Percentiles rank a stretch among this genome's conserved stretches.
These are phyloP conservation scores for Neurospora pannonica DNA, from an alignment of 495 filamentous ascomycete genomes.

Conservation along the genomic window DNA sequence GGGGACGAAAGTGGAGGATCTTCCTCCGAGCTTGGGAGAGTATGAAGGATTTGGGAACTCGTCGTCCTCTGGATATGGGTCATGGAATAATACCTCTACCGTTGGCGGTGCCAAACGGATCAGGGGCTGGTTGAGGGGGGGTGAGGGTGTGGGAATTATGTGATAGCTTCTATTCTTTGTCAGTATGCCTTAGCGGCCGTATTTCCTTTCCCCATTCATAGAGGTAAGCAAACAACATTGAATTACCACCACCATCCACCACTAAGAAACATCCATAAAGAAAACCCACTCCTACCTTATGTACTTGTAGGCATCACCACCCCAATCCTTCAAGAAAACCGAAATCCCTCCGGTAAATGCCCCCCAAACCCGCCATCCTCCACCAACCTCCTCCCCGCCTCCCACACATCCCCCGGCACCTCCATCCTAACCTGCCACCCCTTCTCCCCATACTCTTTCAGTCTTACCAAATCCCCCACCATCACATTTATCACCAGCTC, in stretches of 20 bases:
- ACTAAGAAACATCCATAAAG: background rate
- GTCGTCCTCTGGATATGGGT: background rate
- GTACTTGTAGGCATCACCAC: background rate
- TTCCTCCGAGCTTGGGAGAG: constrained; percentile 47
- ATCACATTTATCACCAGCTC: constrained; percentile 29
- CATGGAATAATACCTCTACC: background rate
- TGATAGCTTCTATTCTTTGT: background rate
- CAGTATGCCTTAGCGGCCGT: background rate
- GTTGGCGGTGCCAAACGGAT: background rate
- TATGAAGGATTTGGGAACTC: constrained; percentile 23
- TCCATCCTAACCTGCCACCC: constrained; percentile 29
- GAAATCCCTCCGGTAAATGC: constrained; percentile 21
- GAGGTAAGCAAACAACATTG: background rate
- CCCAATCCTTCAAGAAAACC: background rate
- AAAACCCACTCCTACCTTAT: background rate
- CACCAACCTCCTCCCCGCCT: constrained; percentile 25
- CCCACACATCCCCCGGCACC: constrained; percentile 28
- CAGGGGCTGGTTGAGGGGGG: background rate
- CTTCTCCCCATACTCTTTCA: constrained; percentile 26
- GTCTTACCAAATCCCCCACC: constrained; percentile 28
- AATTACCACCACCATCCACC: background rate
- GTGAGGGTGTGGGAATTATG: background rate
- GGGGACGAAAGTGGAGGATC: constrained; percentile 54
- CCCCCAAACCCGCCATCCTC: constrained; percentile 15
- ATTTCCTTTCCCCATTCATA: background rate